Evolutionary conservation across 2,329 filamentous ascomycete genomes (phyloP).

Genomic region (Westerdykella ornata): DNA sequence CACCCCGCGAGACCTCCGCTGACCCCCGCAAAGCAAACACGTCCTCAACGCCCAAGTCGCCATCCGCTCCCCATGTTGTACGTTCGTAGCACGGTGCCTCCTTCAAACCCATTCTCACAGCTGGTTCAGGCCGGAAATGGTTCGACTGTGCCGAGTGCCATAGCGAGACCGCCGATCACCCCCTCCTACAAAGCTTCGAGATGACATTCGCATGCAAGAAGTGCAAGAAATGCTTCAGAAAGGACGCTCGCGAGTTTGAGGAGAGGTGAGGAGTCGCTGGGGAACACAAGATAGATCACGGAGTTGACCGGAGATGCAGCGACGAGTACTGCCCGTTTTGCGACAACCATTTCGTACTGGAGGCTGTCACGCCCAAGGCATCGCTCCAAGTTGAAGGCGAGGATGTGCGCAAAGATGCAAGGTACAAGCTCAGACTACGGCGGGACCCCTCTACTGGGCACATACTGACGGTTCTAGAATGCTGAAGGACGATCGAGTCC

Average conservation of each 20-base stretch:
- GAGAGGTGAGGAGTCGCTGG: conserved; percentile 50
- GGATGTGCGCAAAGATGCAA: conserved; percentile 74
- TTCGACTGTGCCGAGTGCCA: conserved; percentile 98
- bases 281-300: background rate
- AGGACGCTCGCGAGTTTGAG: conserved; percentile 85
- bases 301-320: conserved; percentile 36
- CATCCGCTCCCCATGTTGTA: conserved; percentile 92
- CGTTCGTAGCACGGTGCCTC: background rate
- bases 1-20: conserved; percentile 17
- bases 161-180: conserved; percentile 69
- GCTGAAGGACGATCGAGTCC: conserved; percentile 82
- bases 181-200: conserved; percentile 69
- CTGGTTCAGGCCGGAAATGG: conserved; percentile 76
- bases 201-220: conserved; percentile 98
- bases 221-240: conserved; percentile 96
- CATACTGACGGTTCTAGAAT: conserved; percentile 49
- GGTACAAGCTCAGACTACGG: conserved; percentile 35
- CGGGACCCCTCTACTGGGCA: background rate
- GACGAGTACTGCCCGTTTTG: conserved; percentile 99
- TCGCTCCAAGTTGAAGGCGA: conserved; percentile 83
- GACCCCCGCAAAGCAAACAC: conserved; percentile 68
- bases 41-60: conserved; percentile 95
- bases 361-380: conserved; percentile 77
- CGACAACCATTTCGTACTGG: conserved; percentile 96
- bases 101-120: background rate